Percentiles rank a stretch among this genome's conserved stretches.
Conservation (phyloP, 2,329 filamentous ascomycete genomes). For the Cephalotrichum gorgonifer region DNA sequence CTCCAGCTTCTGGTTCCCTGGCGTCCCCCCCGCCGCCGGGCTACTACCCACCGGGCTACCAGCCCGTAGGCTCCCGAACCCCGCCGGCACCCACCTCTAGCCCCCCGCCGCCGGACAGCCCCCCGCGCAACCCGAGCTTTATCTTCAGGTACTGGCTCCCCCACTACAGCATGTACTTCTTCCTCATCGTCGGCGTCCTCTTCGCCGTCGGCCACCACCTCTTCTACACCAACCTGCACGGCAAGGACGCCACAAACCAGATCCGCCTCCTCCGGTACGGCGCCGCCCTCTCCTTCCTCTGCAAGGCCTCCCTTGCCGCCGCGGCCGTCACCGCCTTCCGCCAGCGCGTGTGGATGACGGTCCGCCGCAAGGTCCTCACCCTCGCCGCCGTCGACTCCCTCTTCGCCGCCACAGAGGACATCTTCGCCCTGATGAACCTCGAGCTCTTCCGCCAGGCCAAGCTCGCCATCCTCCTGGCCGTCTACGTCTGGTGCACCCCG, state of each 20-base stretch:
- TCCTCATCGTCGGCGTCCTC: conserved; percentile 19
- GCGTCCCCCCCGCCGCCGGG: neutral
- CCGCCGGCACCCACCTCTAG: neutral
- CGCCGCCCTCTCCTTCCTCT: conserved; percentile 22
- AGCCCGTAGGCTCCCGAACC: neutral
- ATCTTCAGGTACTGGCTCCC: conserved; percentile 22
- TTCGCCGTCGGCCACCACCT: conserved; percentile 23
- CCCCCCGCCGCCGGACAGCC: neutral
- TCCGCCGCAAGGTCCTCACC: conserved; percentile 11
- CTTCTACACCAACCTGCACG: conserved; percentile 21
- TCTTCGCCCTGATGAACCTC: conserved; percentile 17
- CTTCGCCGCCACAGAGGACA: conserved; percentile 21
- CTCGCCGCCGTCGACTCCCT: conserved; percentile 16
- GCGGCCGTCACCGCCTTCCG: conserved; percentile 18
- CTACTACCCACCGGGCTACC: neutral
- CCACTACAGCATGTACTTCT: conserved; percentile 22
- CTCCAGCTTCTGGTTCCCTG: too few species aligned
- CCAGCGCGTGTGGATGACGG: conserved; percentile 13
- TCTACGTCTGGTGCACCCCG: conserved; percentile 25
- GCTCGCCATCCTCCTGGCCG: conserved; percentile 21
- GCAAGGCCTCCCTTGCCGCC: conserved; percentile 23
- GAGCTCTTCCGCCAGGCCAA: conserved; percentile 20
- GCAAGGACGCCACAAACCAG: conserved; percentile 19
- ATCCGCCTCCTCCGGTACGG: conserved; percentile 23
- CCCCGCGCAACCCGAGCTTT: too few species aligned